These are phyloP conservation scores for Scheffersomyces insectosa DNA, from an alignment of 1,139 yeast species.

Conservation along the genomic window DNA sequence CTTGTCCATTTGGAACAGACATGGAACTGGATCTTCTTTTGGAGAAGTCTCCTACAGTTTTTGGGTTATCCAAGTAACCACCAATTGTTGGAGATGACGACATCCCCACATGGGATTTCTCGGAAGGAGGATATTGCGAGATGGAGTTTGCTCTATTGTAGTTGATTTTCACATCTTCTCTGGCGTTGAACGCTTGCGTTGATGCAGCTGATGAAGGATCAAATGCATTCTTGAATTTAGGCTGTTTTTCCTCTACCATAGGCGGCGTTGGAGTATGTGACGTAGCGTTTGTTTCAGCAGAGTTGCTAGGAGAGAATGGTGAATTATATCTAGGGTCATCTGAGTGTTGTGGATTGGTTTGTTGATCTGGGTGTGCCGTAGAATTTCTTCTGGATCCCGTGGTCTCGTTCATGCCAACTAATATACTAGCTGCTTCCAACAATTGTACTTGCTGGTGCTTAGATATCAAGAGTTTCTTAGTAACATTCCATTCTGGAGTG, in stretches of 20 bases:
- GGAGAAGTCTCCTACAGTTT: constrained; percentile 1
- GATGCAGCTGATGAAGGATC: background rate
- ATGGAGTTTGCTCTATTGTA: constrained; percentile 11
- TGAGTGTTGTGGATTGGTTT: background rate
- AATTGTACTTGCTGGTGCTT: constrained; percentile 91
- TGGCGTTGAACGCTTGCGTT: background rate
- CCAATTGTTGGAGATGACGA: constrained; percentile 14
- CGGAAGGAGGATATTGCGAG: constrained; percentile 14
- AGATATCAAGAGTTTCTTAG: constrained; percentile 75
- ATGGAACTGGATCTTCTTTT: constrained; percentile 8
- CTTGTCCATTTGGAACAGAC: constrained; percentile 2
- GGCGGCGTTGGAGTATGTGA: constrained; percentile 11
- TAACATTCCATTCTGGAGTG: constrained; percentile 90
- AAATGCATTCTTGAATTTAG: background rate
- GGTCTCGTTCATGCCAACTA: constrained; percentile 75
- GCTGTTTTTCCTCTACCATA: background rate
- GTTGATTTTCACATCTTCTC: constrained; percentile 2
- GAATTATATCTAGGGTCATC: constrained; percentile 11
- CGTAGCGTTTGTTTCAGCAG: constrained; percentile 9
- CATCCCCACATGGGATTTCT: constrained; percentile 8
- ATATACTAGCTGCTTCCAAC: constrained; percentile 82
- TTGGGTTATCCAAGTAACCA: constrained; percentile 20
- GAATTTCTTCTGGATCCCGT: constrained; percentile 15
- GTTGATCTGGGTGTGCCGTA: constrained; percentile 1
- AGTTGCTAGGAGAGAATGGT: constrained; percentile 12